These are phyloP conservation scores for Penicillium freii DNA, from an alignment of 2,329 filamentous ascomycete species.

Conservation along the genomic window DNA sequence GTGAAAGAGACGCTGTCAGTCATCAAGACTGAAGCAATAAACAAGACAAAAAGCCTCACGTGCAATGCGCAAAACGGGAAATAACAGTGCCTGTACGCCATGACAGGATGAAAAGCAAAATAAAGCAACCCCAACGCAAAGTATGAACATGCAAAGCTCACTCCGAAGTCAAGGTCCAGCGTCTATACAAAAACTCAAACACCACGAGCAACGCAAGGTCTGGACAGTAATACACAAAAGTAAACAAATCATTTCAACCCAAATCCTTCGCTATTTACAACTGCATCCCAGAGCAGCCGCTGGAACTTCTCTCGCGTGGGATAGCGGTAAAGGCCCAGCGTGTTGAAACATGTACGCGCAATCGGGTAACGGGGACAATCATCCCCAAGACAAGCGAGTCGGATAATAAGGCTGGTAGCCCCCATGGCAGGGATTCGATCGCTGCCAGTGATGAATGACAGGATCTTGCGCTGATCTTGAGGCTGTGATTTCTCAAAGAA, in stretches of 20 bases:
- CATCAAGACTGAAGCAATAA: background rate
- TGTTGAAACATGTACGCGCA: constrained; percentile 89
- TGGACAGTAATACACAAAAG: background rate
- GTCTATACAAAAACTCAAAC: constrained; percentile 9
- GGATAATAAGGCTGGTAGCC: constrained; percentile 73
- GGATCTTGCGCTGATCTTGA: constrained; percentile 69
- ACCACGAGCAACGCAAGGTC: background rate
- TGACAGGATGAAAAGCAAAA: background rate
- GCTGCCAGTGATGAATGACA: constrained; percentile 86
- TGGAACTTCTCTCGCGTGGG: constrained; percentile 64
- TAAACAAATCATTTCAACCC: constrained; percentile 62
- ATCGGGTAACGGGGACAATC: constrained; percentile 75
- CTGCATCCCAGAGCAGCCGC: constrained; percentile 74
- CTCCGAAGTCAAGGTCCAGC: constrained; percentile 11
- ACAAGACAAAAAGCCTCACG: background rate
- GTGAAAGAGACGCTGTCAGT: background rate
- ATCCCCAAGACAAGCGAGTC: constrained; percentile 71
- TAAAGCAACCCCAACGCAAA: background rate
- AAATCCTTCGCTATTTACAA: constrained; percentile 89
- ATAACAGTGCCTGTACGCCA: background rate
- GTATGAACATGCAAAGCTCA: background rate
- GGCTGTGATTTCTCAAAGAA: constrained; percentile 67
- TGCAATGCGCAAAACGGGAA: background rate
- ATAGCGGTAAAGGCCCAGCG: constrained; percentile 74
- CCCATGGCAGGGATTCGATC: constrained; percentile 89